Conservation (phyloP, 805 yeast species). For the Metschnikowia proteae region DNA sequence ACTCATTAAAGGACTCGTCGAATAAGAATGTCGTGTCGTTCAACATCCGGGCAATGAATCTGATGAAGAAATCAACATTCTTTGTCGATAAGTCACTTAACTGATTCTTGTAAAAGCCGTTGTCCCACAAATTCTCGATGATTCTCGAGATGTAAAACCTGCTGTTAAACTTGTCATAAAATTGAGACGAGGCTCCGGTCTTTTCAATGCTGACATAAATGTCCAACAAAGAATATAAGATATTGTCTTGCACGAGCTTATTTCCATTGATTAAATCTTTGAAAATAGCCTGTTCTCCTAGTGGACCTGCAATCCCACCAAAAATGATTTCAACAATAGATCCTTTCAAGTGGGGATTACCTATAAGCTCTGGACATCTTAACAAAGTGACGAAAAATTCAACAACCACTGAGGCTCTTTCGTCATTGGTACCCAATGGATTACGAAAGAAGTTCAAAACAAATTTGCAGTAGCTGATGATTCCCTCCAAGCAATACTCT, state of each 20-base stretch:
- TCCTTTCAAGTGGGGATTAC: conserved; percentile 92
- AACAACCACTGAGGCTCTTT: conserved; percentile 54
- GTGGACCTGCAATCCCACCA: conserved; percentile 59
- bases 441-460: conserved; percentile 52
- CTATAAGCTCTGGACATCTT: conserved; percentile 79
- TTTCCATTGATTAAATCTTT: conserved; percentile 61
- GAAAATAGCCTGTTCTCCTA: conserved; percentile 72
- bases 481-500: conserved; percentile 80
- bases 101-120: conserved; percentile 62
- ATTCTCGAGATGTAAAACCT: conserved; percentile 83
- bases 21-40: conserved; percentile 89
- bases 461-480: conserved; percentile 65
- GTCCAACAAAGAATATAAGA: conserved; percentile 80
- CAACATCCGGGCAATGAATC: conserved; percentile 90
- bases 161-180: conserved; percentile 91
- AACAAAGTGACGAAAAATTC: conserved; percentile 71
- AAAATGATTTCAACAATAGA: conserved; percentile 77
- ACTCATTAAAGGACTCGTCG: conserved; percentile 83
- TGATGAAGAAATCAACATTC: conserved; percentile 79
- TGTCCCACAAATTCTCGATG: conserved; percentile 78
- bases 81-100: conserved; percentile 62
- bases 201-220: conserved; percentile 93
- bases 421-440: conserved; percentile 52
- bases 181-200: conserved; percentile 92
- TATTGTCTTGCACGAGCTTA: conserved; percentile 55